Percentiles rank a stretch among this genome's conserved stretches.
Evolutionary conservation across 352 stramenopile genomes (phyloP).

Genomic region (Pythium scleroteichum): DNA sequence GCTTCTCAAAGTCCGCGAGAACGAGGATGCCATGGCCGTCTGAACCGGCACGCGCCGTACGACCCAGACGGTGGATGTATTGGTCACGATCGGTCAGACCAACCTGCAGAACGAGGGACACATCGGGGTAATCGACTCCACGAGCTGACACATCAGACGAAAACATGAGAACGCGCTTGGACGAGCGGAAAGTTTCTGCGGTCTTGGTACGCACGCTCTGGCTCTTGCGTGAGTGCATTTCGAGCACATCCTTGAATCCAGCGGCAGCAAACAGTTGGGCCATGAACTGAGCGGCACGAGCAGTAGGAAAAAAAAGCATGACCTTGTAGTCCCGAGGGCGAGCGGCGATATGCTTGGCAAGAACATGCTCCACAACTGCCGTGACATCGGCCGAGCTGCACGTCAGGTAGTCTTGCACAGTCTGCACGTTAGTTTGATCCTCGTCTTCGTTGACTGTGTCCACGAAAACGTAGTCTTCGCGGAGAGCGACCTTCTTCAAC

Average conservation of each 20-base stretch:
- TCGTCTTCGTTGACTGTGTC: constrained; percentile 93
- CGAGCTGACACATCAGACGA: constrained; percentile 93
- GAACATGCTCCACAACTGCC: constrained; percentile 57
- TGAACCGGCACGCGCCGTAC: constrained; percentile 91
- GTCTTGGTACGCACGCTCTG: constrained; percentile 89
- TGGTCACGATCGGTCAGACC: constrained; percentile 87
- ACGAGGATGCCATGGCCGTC: constrained; percentile 82
- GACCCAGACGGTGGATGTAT: constrained; percentile 96
- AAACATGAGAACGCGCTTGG: constrained; percentile 91
- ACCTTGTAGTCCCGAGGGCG: constrained; percentile 90
- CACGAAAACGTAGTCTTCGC: constrained; percentile 87
- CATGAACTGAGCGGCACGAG: constrained; percentile 87
- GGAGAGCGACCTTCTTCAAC: constrained; percentile 89
- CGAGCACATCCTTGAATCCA: constrained; percentile 78
- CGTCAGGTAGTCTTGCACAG: constrained; percentile 85
- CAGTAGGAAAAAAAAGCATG: constrained; percentile 94
- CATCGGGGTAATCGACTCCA: constrained; percentile 95
- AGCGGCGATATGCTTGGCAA: constrained; percentile 68
- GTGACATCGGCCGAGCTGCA: constrained; percentile 73
- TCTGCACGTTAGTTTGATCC: constrained; percentile 89
- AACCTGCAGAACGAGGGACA: constrained; percentile 88
- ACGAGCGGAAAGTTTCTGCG: constrained; percentile 87
- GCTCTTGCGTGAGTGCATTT: constrained; percentile 97
- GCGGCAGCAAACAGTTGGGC: constrained; percentile 86
- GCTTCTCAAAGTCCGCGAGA: constrained; percentile 83